Evolutionary conservation across 495 filamentous ascomycete genomes (phyloP), one percentile per base, ranked within the genome.

Genomic region (Penicillium pancosmium): DNA sequence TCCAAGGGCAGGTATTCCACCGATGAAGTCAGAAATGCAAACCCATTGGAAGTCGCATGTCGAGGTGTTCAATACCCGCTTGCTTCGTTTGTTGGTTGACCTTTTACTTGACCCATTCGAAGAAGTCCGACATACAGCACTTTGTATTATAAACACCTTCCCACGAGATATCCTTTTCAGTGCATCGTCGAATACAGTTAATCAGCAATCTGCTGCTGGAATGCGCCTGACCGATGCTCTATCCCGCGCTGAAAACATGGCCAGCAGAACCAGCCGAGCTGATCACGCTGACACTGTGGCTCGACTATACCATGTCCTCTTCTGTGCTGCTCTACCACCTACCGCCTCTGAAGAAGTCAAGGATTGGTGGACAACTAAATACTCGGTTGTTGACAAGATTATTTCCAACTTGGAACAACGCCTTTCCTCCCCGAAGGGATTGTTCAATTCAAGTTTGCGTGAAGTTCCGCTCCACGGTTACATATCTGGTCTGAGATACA

Each of bases 101-200:
- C 83, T 94, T 10, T 64, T 96, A 1, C 74, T 94, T 47, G 88
- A 98, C 66, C 90, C 93, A 0, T 98, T 93, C 65, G 94, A 98
- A 59, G 94, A 98, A 75, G 89, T 98, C 11, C 82, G 94, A 58
- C 83, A 83, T 40, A 76, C 76, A 2, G 83, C 94, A 7, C 70
- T 85, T 0, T 74, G 75, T 6, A 73, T 91, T 15, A 59, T 96
- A 25, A 80, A 80, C 23, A n/a, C 78, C 7, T 77, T 77, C 33
- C 74, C 75, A 21, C 60, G 50, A 19, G 53, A 74, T 8, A 52
- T 74, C 23, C 51, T 76, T 5, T 52, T 68, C 8, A 43, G 46
- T 27, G 63, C 2, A 35, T 64, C n/a, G n/a, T 50, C 13, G 4
- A 27, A 56, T 16, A 35, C 25, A 16, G 49, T 48, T 23, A 44